These are phyloP conservation scores for Puccinia polysora DNA, from an alignment of 1,284 basidiomycete genomes.

Conservation along the genomic window DNA sequence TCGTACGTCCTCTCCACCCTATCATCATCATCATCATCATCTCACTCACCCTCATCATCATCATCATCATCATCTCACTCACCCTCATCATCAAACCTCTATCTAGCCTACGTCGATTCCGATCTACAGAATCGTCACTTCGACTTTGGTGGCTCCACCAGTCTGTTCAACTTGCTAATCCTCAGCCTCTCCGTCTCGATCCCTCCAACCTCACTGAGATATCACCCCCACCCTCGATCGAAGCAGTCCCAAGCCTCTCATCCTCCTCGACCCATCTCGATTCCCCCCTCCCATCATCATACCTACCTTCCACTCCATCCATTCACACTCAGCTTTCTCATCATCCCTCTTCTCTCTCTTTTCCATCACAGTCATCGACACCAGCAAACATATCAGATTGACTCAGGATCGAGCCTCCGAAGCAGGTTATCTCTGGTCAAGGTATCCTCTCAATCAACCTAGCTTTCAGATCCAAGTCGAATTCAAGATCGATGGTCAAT, in stretches of 20 bases:
- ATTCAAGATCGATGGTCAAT: slow-evolving; percentile 81
- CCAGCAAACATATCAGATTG: slow-evolving; percentile 51
- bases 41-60: too few relatives aligned
- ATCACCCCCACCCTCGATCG: background rate
- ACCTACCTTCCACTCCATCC: too few relatives aligned
- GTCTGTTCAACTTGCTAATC: slow-evolving; percentile 72
- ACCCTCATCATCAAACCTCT: background rate
- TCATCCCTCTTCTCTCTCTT: background rate
- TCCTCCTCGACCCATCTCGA: too few relatives aligned
- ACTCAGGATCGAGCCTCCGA: slow-evolving; percentile 59
- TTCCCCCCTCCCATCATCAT: too few relatives aligned
- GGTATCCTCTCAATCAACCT: slow-evolving; percentile 68
- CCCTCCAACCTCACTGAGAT: background rate
- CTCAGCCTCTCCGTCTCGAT: background rate
- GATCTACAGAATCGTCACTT: slow-evolving; percentile 81
- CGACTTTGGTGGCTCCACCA: slow-evolving; percentile 85
- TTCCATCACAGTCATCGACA: slow-evolving; percentile 25
- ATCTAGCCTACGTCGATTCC: slow-evolving; percentile 54
- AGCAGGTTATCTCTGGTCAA: slow-evolving; percentile 91
- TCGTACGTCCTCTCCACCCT: slow-evolving; percentile 13
- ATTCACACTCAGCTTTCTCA: background rate
- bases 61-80: background rate
- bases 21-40: background rate
- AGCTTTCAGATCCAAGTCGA: slow-evolving; percentile 83
- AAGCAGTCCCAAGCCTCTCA: too few relatives aligned